Conservation (phyloP, 2,329 filamentous ascomycete species). For the Phaeosphaeriaceae sp. region DNA sequence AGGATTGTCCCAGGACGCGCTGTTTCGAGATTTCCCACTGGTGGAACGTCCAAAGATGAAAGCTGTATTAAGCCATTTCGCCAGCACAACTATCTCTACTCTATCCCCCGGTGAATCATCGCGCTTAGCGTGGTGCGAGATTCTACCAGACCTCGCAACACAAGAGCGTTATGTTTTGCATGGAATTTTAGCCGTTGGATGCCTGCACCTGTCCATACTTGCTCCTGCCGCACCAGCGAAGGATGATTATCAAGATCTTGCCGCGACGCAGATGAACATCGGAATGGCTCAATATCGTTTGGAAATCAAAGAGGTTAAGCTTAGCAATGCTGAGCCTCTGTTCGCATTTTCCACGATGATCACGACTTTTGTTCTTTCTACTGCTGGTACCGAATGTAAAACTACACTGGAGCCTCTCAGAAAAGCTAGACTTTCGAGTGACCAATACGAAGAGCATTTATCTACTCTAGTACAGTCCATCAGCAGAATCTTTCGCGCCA, state of each 20-base stretch:
- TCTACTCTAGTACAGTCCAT: slow-evolving; percentile 5
- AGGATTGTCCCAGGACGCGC: slow-evolving; percentile 9
- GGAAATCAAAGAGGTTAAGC: slow-evolving; percentile 39
- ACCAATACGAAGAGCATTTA: background rate
- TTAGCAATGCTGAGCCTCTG: slow-evolving; percentile 50
- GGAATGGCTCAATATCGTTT: slow-evolving; percentile 30
- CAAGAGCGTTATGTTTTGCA: slow-evolving; percentile 51
- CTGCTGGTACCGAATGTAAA: slow-evolving; percentile 21
- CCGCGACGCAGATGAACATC: slow-evolving; percentile 31
- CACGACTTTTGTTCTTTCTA: slow-evolving; percentile 21
- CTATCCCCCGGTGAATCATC: slow-evolving; percentile 15
- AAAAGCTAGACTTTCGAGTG: background rate
- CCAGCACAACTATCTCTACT: slow-evolving; percentile 24
- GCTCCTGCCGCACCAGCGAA: slow-evolving; percentile 10
- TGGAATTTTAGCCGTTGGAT: slow-evolving; percentile 51
- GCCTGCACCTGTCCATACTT: slow-evolving; percentile 52
- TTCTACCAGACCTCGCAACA: slow-evolving; percentile 41
- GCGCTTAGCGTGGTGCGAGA: slow-evolving; percentile 27
- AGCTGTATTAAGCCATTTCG: slow-evolving; percentile 33
- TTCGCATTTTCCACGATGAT: slow-evolving; percentile 32
- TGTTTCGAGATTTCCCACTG: slow-evolving; percentile 18
- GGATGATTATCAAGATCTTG: slow-evolving; percentile 23
- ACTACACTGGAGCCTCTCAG: slow-evolving; percentile 10
- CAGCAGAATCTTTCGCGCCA: slow-evolving; percentile 17
- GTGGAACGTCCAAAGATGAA: slow-evolving; percentile 14